A percentile compares a stretch with the other conserved stretches of the same genome.
Evolutionary conservation across 2,329 filamentous ascomycete species (phyloP).

Genomic region (Westerdykella aurantiaca): DNA sequence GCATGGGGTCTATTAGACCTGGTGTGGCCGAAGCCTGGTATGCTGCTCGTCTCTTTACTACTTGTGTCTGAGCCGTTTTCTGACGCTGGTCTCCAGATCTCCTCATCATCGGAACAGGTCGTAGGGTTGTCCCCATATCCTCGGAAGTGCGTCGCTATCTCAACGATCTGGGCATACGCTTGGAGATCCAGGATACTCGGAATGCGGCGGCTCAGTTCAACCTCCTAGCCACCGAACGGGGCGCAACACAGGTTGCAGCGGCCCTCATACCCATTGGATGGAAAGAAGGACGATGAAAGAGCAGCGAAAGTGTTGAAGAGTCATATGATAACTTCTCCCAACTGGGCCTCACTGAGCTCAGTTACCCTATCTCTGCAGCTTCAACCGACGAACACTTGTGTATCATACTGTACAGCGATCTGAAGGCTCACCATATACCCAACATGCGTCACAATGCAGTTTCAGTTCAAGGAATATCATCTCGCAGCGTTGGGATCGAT

Average conservation of each 20-base stretch:
- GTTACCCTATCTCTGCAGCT: no score
- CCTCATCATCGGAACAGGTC: slow-evolving; percentile 81
- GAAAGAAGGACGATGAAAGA: slow-evolving; percentile 49
- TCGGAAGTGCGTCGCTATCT: slow-evolving; percentile 67
- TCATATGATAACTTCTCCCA: no score
- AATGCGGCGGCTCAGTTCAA: slow-evolving; percentile 96
- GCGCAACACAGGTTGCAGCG: slow-evolving; percentile 76
- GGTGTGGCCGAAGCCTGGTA: slow-evolving; percentile 85
- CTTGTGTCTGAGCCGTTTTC: slow-evolving; percentile 8
- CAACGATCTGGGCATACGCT: slow-evolving; percentile 69
- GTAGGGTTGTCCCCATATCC: slow-evolving; percentile 67
- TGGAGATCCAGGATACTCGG: slow-evolving; percentile 86
- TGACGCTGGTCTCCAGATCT: slow-evolving; percentile 55
- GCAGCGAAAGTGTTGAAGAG: no score
- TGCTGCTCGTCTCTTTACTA: slow-evolving; percentile 26
- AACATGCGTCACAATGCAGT: no score
- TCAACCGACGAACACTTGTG: no score
- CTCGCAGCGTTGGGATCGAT: no score
- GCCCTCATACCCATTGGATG: slow-evolving; percentile 83
- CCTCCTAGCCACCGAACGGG: slow-evolving; percentile 86
- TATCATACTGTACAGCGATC: no score
- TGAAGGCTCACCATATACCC: no score
- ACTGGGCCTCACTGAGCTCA: no score
- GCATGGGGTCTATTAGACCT: slow-evolving; percentile 71
- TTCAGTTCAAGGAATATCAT: no score